These are phyloP conservation scores for Trichoderma sp. DNA, from an alignment of 2,329 filamentous ascomycete genomes.

Conservation along the genomic window DNA sequence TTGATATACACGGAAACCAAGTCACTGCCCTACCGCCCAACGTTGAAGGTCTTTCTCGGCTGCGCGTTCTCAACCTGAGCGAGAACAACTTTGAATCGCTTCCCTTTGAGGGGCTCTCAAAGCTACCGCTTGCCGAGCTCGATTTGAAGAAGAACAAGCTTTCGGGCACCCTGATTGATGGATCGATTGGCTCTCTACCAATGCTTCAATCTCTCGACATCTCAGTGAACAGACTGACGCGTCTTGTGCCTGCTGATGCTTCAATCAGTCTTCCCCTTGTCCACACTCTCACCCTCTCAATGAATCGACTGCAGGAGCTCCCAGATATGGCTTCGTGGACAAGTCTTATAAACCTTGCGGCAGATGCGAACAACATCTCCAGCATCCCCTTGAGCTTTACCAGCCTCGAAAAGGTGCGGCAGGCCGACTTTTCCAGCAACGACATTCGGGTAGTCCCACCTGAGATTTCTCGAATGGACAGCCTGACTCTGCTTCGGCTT, in stretches of 20 bases:
- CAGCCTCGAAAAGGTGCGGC: conserved; percentile 64
- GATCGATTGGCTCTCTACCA: conserved; percentile 55
- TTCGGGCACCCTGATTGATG: conserved; percentile 67
- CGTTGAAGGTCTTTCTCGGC: conserved; percentile 62
- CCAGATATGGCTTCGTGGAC: conserved; percentile 75
- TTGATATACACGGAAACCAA: conserved; percentile 81
- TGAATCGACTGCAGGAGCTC: conserved; percentile 72
- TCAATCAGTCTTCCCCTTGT: conserved; percentile 66
- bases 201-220: conserved; percentile 75
- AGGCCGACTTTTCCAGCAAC: conserved; percentile 82
- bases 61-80: conserved; percentile 76
- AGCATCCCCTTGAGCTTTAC: conserved; percentile 75
- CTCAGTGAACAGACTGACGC: conserved; percentile 69
- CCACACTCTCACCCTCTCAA: conserved; percentile 71
- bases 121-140: conserved; percentile 70
- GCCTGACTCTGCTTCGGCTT: conserved; percentile 69
- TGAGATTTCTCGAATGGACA: conserved; percentile 76
- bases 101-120: conserved; percentile 66
- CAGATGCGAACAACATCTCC: conserved; percentile 78
- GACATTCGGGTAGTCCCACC: conserved; percentile 74
- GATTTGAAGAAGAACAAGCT: conserved; percentile 76
- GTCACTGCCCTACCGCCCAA: conserved; percentile 68
- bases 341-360: conserved; percentile 68
- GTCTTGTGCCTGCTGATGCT: conserved; percentile 45
- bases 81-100: conserved; percentile 73